Base-by-base conservation (phyloP, 2,329 filamentous ascomycete species). In the Exophiala sp. region DNA sequence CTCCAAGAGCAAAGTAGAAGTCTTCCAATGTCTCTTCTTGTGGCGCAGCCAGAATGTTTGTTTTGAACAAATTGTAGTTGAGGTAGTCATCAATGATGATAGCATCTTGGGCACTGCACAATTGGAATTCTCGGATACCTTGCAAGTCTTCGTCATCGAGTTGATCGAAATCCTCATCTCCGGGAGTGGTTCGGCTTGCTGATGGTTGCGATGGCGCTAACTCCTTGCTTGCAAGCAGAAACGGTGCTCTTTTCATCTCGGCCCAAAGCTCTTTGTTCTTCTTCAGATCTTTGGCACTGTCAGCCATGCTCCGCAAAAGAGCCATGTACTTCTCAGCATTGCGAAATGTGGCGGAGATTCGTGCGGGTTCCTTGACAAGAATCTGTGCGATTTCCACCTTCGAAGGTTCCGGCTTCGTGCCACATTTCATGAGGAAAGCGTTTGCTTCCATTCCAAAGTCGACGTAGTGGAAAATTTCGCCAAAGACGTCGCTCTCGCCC, bases 401-500 rank as follows among this genome's bases (percentile, higher is more conserved):
- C 2, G 87, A 95, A 3, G 94, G 94, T 69, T 99, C 92, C 59
- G 83, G 85, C 71, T 95, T 96, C 2, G 91, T 92, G 8, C 94
- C 94, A 60, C 91, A 89, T 58, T 89, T 88, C 63, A 91, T 82
- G 14, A 99, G 74, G 65, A 99, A 99, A 0, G 87, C 78, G 65
- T 97, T 97, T 2, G 89, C 92, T 66, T 92, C 85, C 33, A 79
- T 75, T 0, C 92, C 91, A 72, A 96, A 99, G 68, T 97, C 89
- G 11, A 97, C 91, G 70, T 96, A 99, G 67, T 97, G 91, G 62
- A 99, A 96, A 32, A 99, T 95, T 32, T 95, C 88, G 9, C 84
- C 87, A 65, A 95, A 99, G 61, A 85, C 79, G 51, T 82, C 75
- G 48, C 80, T 77, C 33, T 80, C 77, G 7, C 94, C 94, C 2